phyloP scores from a whole-genome alignment of 495 filamentous ascomycete species.

The Cercophora scortea region DNA sequence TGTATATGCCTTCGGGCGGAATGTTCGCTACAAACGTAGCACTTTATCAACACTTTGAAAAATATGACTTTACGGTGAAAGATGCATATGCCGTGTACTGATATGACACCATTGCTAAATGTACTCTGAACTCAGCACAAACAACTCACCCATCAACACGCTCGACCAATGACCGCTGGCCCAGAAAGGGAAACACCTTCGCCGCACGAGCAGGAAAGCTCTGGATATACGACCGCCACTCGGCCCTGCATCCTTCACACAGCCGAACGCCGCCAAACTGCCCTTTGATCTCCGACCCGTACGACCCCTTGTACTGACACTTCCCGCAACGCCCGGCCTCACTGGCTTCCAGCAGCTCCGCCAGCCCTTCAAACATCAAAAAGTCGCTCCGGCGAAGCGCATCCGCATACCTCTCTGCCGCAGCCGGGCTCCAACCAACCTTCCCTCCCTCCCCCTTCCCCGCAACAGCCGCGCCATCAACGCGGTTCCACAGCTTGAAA shows the following conservation, averaged over 20 bases:
- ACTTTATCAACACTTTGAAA: too few relatives aligned
- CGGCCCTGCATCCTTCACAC: background rate
- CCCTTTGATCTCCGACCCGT: background rate
- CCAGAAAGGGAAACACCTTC: background rate
- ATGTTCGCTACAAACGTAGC: too few relatives aligned
- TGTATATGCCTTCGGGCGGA: too few relatives aligned
- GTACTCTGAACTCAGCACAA: too few relatives aligned
- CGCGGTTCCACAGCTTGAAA: slow-evolving; percentile 15
- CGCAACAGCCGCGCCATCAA: background rate
- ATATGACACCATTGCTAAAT: too few relatives aligned
- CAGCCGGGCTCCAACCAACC: background rate
- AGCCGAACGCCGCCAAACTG: background rate
- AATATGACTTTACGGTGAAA: too few relatives aligned
- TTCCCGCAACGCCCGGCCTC: background rate
- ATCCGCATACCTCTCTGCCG: background rate
- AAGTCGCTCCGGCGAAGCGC: slow-evolving; percentile 1
- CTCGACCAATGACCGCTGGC: too few relatives aligned
- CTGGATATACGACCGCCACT: background rate
- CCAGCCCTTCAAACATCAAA: slow-evolving; percentile 9
- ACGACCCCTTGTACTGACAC: background rate
- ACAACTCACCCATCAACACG: too few relatives aligned
- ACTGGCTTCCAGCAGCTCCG: slow-evolving; percentile 4
- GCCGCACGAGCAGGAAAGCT: background rate
- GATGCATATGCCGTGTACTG: too few relatives aligned
- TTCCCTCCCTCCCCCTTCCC: background rate